Base-by-base conservation (phyloP, 2,329 filamentous ascomycete genomes). In the Aspergillus intermedius region DNA sequence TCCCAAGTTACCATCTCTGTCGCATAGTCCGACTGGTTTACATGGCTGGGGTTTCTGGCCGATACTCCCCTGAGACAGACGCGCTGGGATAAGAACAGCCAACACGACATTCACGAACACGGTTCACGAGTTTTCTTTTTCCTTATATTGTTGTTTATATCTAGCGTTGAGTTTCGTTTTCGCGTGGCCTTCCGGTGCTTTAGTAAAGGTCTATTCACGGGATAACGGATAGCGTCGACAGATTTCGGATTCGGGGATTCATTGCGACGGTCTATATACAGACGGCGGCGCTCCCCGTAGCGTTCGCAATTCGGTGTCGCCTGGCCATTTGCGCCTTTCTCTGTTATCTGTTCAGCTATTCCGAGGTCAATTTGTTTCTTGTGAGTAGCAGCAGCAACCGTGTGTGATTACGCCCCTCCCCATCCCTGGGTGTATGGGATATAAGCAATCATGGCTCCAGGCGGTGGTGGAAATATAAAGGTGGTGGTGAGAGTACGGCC, bases 401-500 rank as follows among this genome's bases (percentile, higher is more conserved):
- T 32, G 30, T 35, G 32, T n/a, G 25, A 12, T 10, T 5, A 30
- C 25, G 10, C 10, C 25, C 4, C 25, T 28, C 25, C 25, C 25
- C 25, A 9, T 44, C 45, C 46, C 49, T 52, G 52, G 54, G 64
- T 69, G 58, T 55, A 70, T 70, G 68, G 67, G 63, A 61, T 48
- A 65, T 60, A 57, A 53, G 53, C 40, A 58, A 70, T 58, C 49
- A 88, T 88, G 84, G 79, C 81, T 64, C 77, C 80, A 60, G 78
- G 80, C 60, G 88, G 88, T 65, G 90, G 87, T 74, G 91, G 93
- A 67, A 98, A 98, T 68, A 98, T 98, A 72, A 98, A 98, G 84
- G 93, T 98, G 76, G 93, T 98, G 78, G 93, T 98, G 77, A 84
- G 93, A 75, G 85, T 87, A 62, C 83, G 93, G 68, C 93, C 93